Base-by-base conservation (phyloP, 2,329 filamentous ascomycete species). In the Exophiala alcalophila region DNA sequence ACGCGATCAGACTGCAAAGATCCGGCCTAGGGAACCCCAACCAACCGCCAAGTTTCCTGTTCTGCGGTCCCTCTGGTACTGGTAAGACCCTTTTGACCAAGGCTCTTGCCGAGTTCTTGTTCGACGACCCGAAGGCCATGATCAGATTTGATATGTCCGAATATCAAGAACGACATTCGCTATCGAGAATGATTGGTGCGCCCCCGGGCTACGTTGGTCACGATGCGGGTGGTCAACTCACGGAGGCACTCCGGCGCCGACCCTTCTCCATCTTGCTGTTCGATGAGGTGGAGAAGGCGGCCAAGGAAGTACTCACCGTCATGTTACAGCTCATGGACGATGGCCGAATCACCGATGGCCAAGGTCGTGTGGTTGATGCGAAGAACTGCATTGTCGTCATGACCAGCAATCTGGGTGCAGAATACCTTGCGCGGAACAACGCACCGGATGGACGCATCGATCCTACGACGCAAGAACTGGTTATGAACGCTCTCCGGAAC, bases 81-180 rank as follows among this genome's bases (percentile, higher is more conserved):
- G 92, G 92, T 74, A 98, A 98, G 72, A 98, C 92, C 12, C 74
- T 98, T 14, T 81, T 98, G 44, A 97, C 91, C 53, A 98, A 98
- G 69, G 92, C 91, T 11, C 76, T 98, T 47, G 92, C 92, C 34
- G 92, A 98, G 65, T 98, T 98, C 72, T 74, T 98, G 19, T 98
- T 98, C 70, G 92, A 98, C 62, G 92, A 98, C 57, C 71, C 91
- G 18, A 96, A 96, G 72, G 75, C 91, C 23, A 97, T 98, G 92
- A 95, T 98, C 58, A 85, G 92, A 26, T 94, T 98, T 70, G 92
- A 98, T 64, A 98, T 98, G 92, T 97, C 91, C 4, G 92, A 98
- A 67, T 98, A 98, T 66, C 94, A 98, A 67, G 92, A 98, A 68
- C 84, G 91, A 4, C 92, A 98, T 65, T 85, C 91, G 1, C 78